Percentiles rank a stretch among this genome's conserved stretches.
Evolutionary conservation across 2,329 filamentous ascomycete genomes (phyloP).

Genomic region (Hypoxylon sp.): DNA sequence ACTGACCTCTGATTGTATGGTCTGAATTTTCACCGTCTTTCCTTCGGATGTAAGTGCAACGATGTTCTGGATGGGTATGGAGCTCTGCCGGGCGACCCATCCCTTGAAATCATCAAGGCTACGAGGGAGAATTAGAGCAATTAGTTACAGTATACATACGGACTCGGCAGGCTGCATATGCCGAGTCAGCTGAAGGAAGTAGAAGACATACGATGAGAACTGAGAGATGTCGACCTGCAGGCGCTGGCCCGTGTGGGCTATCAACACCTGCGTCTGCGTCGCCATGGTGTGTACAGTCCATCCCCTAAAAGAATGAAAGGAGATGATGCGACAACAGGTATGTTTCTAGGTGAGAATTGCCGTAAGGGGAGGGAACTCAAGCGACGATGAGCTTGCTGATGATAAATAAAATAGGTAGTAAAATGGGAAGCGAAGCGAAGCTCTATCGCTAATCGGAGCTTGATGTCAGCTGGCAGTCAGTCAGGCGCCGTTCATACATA

Average conservation of each 20-base stretch:
- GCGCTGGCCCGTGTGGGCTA: slow-evolving; percentile 93
- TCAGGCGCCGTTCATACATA: slow-evolving; percentile 36
- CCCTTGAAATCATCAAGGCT: slow-evolving; percentile 87
- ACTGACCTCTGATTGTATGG: slow-evolving; percentile 82
- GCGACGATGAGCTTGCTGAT: slow-evolving; percentile 12
- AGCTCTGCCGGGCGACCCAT: slow-evolving; percentile 82
- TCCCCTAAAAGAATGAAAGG: slow-evolving; percentile 48
- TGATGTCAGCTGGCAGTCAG: slow-evolving; percentile 41
- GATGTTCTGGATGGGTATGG: slow-evolving; percentile 82
- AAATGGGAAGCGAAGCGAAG: slow-evolving; percentile 36
- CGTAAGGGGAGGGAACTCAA: slow-evolving; percentile 1
- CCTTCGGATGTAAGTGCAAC: slow-evolving; percentile 89
- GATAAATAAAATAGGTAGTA: slow-evolving; percentile 1
- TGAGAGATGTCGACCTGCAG: slow-evolving; percentile 82
- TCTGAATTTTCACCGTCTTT: slow-evolving; percentile 85
- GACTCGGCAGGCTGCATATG: slow-evolving; percentile 22
- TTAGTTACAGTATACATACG: slow-evolving; percentile 24
- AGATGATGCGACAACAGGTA: slow-evolving; percentile 20
- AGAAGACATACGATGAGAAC: slow-evolving; percentile 76
- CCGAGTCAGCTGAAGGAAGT: slow-evolving; percentile 40
- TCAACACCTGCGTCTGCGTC: slow-evolving; percentile 92
- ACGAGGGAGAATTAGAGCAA: slow-evolving; percentile 27
- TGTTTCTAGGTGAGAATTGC: slow-evolving; percentile 14
- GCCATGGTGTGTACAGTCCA: slow-evolving; percentile 60
- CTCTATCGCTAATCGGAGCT: slow-evolving; percentile 40